phyloP scores from a whole-genome alignment of 108 stramenopile species.

The Aurantiochytrium sp. region DNA sequence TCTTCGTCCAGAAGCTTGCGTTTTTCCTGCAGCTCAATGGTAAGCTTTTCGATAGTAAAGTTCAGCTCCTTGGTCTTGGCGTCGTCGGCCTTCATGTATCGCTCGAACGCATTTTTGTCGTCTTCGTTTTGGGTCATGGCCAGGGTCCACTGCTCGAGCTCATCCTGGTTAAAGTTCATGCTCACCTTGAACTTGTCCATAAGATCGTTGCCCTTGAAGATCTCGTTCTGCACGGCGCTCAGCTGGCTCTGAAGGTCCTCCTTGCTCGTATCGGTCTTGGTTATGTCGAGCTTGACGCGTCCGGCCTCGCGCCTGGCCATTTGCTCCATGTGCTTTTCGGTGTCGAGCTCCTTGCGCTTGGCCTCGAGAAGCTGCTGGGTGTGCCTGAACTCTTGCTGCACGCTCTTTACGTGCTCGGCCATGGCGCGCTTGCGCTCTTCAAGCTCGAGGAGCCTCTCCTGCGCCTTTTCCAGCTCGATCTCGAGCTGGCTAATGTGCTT shows the following conservation, averaged over 20 bases:
- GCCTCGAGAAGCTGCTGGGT: slow-evolving; percentile 69
- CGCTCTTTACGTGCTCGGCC: slow-evolving; percentile 74
- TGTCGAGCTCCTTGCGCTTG: slow-evolving; percentile 66
- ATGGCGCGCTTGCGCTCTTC: slow-evolving; percentile 66
- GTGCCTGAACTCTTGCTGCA: slow-evolving; percentile 72
- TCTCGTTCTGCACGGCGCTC: slow-evolving; percentile 55
- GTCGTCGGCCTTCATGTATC: slow-evolving; percentile 72
- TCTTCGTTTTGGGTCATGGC: slow-evolving; percentile 78
- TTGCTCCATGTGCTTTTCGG: slow-evolving; percentile 69
- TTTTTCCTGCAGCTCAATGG: slow-evolving; percentile 48
- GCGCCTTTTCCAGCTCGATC: neutral
- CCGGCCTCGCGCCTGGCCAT: slow-evolving; percentile 65
- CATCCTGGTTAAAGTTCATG: slow-evolving; percentile 84
- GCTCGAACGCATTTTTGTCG: slow-evolving; percentile 67
- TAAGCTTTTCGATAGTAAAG: slow-evolving; percentile 63
- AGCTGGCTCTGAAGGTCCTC: slow-evolving; percentile 48
- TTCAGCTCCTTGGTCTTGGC: slow-evolving; percentile 65
- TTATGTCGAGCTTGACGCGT: slow-evolving; percentile 45
- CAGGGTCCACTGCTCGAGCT: slow-evolving; percentile 83
- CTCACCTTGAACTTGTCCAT: slow-evolving; percentile 70
- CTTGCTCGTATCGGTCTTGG: slow-evolving; percentile 34
- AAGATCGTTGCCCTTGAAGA: slow-evolving; percentile 62
- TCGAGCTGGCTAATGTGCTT: slow-evolving; percentile 41
- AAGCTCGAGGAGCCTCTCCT: slow-evolving; percentile 41
- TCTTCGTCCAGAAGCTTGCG: slow-evolving; percentile 60